Conservation (phyloP, 306 rosid species). For the Vigna trinervia region DNA sequence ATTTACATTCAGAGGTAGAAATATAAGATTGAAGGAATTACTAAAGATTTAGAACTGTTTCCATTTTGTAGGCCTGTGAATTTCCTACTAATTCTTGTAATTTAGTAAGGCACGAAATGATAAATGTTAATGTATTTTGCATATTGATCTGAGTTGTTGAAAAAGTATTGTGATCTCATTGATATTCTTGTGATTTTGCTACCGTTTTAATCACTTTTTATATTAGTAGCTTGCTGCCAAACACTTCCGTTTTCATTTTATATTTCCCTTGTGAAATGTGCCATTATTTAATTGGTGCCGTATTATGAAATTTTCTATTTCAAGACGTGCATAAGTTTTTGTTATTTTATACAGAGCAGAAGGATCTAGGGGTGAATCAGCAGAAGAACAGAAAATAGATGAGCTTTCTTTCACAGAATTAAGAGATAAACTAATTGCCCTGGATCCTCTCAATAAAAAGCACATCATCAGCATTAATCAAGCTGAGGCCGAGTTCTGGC, state of each 20-base stretch:
- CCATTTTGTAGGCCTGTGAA: constrained; percentile 6
- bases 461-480: constrained; percentile 78
- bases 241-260: constrained; percentile 16
- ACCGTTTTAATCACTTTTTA: constrained; percentile 18
- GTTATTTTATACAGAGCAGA: constrained; percentile 58
- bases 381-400: constrained; percentile 62
- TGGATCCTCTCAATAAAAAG: constrained; percentile 85
- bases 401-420: constrained; percentile 91
- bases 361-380: constrained; percentile 46
- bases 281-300: constrained; percentile 20
- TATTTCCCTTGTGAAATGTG: constrained; percentile 15
- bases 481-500: constrained; percentile 99
- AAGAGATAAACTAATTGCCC: constrained; percentile 82
- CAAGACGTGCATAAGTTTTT: constrained; percentile 29
- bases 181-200: constrained; percentile 29
- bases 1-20: constrained; percentile 22
- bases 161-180: neutral
- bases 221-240: constrained; percentile 15
- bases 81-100: constrained; percentile 29
- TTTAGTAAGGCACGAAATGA: constrained; percentile 19
- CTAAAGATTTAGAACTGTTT: neutral
- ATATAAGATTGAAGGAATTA: constrained; percentile 5
- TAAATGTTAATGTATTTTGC: constrained; percentile 11
- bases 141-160: constrained; percentile 17
- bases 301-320: constrained; percentile 37